A percentile compares a stretch with the other conserved stretches of the same genome.
phyloP scores from a whole-genome alignment of 768 basidiomycete genomes.

The Russula emetica region DNA sequence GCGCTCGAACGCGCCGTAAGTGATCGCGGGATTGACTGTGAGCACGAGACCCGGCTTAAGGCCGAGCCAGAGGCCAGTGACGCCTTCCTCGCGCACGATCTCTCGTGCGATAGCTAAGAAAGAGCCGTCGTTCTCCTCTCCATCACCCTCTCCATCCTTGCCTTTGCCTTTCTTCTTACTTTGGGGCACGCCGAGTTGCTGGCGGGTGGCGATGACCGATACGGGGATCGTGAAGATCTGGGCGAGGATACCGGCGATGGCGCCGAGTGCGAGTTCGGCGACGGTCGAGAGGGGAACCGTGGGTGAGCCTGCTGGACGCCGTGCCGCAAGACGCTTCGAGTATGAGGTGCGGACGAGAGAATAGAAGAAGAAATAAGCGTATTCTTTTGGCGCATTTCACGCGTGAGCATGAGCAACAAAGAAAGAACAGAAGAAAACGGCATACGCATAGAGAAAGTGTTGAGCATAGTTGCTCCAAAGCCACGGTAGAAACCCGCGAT shows the following conservation, averaged over 20 bases:
- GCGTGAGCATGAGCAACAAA: constrained; percentile 3
- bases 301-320: constrained; percentile 57
- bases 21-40: constrained; percentile 96
- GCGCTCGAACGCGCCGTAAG: constrained; percentile 91
- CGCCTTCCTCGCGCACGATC: constrained; percentile 85
- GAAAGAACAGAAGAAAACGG: constrained; percentile 23
- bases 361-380: constrained; percentile 99
- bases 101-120: constrained; percentile 77
- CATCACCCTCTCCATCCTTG: constrained; percentile 28
- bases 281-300: constrained; percentile 62
- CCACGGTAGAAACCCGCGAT: constrained; percentile 81
- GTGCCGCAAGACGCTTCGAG: constrained; percentile 61
- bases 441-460: constrained; percentile 96
- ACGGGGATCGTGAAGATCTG: constrained; percentile 99
- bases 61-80: constrained; percentile 88
- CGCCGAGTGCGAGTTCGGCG: constrained; percentile 83
- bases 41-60: constrained; percentile 90
- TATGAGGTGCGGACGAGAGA: constrained; percentile 83
- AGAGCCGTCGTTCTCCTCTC: constrained; percentile 51
- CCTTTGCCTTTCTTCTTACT: constrained; percentile 3
- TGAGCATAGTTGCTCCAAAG: constrained; percentile 95
- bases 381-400: constrained; percentile 60
- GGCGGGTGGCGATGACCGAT: constrained; percentile 93
- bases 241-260: constrained; percentile 87
- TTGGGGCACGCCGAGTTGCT: constrained; percentile 70